Evolutionary conservation across 169 alveolate genomes (phyloP), one percentile per base, ranked within the genome.

Genomic region (Cyclospora cayetanensis): DNA sequence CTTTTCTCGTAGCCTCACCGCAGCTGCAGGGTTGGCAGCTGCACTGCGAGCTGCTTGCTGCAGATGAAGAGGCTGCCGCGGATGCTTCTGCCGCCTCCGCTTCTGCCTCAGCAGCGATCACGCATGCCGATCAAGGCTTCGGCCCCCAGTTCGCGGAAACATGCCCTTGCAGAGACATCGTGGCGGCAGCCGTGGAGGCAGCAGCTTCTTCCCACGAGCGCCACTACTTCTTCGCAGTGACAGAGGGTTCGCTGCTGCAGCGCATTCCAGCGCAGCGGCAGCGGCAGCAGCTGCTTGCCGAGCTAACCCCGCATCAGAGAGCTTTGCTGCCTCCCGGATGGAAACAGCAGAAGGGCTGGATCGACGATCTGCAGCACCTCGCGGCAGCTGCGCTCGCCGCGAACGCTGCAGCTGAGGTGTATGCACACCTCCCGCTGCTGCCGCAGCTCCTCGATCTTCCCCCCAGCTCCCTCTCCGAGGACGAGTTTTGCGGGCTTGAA

Each of bases 351-450:
- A 18, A 70, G 53, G 83, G 83, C 9, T 70, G 83, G 83, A 15
- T 70, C 2, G 83, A 70, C 25, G 53, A 0, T n/a, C 55, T 70
- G 83, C 83, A 70, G 50, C 55, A 70, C 43, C 53, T 70, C 27
- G 55, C 46, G 20, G 83, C 83, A 35, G 83, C 83, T 70, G 83
- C 83, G 31, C 55, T 53, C 37, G 83, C 83, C 15, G 83, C 83
- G 7, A 5, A 5, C 37, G 83, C 83, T 70, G 83, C 83, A 35
- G 46, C 83, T 70, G 83, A 70, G 52, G 83, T 70, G 53, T 70
- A 70, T 37, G 83, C 83, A 29, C 83, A 70, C 55, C 83, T 70
- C 55, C 83, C 83, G 50, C 55, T 70, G 83, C 83, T 70, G 83
- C 83, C 83, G 31, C 83, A 70, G 83, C 83, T 70, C 20, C 83